Evolutionary conservation across 768 basidiomycete genomes (phyloP), one percentile per base, ranked within the genome.

Genomic region (Mrakia gelida): DNA sequence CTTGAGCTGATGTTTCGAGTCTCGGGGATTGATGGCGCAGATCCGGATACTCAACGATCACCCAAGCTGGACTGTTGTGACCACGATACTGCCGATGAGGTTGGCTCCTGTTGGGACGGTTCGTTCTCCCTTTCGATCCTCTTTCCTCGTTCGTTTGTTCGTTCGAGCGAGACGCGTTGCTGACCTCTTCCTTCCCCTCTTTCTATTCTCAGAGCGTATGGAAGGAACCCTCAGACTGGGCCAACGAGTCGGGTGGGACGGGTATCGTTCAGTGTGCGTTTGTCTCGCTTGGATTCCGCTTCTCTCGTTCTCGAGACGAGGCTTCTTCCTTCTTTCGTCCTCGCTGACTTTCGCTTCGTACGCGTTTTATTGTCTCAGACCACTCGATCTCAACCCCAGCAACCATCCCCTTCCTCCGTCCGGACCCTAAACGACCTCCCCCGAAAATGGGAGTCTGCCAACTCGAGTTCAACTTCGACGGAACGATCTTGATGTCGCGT

Each of bases 201-300:
- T 49, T 70, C n/a, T 59, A 32, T 23, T 78, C n/a, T 23, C 79
- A 96, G 95, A 88, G 85, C 16, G 86, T 92, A 18, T 98, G 95
- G 95, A 88, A 90, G 78, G 95, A 98, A 83, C 94, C 95, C 2
- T 81, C 87, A 0, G 90, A 90, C 79, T 98, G 95, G 95, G 85
- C 93, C 61, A 91, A 92, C 83, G 87, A 90, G 0, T 94, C 93
- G 0, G 89, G 91, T 81, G 93, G 92, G 38, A 89, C 91, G 75
- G 94, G 94, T 7, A 95, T 95, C 83, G 86, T 96, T 34, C 92
- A 93, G 32, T 97, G 95, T 94, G 81, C 72, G 83, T 34, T 28
- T 15, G n/a, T 28, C n/a, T 34, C 45, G 45, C 10, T 30, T 30
- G n/a, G n/a, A 38, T 0, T 52, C 78, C 93, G n/a, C n/a, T n/a